Evolutionary conservation across 176 grass and related monocot species (phyloP), one percentile per base, ranked within the genome.

Genomic region (Avena sativa): DNA sequence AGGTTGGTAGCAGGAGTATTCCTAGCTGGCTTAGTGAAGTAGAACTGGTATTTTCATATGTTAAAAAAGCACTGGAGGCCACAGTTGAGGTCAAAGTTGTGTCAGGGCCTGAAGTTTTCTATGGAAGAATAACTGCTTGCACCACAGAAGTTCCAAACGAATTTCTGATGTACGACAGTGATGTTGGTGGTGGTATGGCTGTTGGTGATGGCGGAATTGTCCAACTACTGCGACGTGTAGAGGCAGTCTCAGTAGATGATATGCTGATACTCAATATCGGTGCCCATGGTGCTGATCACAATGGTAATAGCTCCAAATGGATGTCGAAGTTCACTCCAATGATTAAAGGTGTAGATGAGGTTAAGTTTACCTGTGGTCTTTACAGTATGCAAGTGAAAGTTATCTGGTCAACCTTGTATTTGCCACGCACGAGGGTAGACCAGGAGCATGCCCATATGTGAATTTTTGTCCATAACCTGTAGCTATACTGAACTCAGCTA

Each of bases 31-130:
- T 59, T 46, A 79, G 84, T 2, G 51, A 71, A n/a, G 40, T 87
- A 66, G 64, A 87, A 15, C 40, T 80, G 62, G 20, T 70, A 79
- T 49, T n/a, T 48, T 23, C 64, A 3, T 34, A 32, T 71, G 76
- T 79, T 25, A 58, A 86, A 38, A 8, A 70, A 57, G 74, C 74
- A 69, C 17, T 86, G 20, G 84, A 86, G 74, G 84, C 74, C 32
- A 86, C 74, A 1, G 16, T 84, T 14, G 53, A 74, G 21, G 73
- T 73, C 21, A 58, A 72, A 36, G 56, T 72, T 44, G 40, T 72
- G 67, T 83, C 81, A 20, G 66, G 47, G 12, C 66, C 32, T 40
- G 50, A 40, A 25, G 53, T 40, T 83, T 71, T 83, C 10, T 2
- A 26, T 71, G 65, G 81, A 25, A 44, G 71, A 25, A 71, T 83